Percentiles rank a stretch among this genome's conserved stretches.
Evolutionary conservation across 176 grass and related monocot species (phyloP).

Genomic region (Triticum monococcum): DNA sequence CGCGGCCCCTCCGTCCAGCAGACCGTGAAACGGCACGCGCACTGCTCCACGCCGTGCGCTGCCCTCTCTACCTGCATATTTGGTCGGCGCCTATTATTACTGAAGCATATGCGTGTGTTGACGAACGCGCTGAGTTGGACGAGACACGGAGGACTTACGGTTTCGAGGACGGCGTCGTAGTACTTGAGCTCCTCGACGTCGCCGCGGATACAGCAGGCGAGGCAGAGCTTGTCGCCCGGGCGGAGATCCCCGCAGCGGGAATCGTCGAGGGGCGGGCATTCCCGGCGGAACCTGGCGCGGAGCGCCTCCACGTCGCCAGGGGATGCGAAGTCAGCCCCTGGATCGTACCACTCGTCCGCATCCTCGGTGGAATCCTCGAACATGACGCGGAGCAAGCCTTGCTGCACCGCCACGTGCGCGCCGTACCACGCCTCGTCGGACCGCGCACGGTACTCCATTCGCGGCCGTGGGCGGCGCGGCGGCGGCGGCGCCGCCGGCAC

Average conservation of each 20-base stretch:
- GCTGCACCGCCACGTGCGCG: slow-evolving; percentile 26
- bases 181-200: background rate
- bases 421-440: slow-evolving; percentile 45
- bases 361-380: slow-evolving; percentile 42
- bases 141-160: slow-evolving; percentile 6
- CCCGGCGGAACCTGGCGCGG: slow-evolving; percentile 34
- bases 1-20: slow-evolving; percentile 28
- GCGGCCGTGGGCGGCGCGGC: background rate
- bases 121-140: background rate
- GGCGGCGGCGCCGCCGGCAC: background rate
- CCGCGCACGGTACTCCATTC: slow-evolving; percentile 29
- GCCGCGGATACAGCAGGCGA: slow-evolving; percentile 18
- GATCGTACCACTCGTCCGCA: slow-evolving; percentile 33
- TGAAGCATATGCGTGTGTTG: background rate
- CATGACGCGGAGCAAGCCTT: slow-evolving; percentile 37
- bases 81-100: background rate
- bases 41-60: slow-evolving; percentile 32
- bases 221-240: slow-evolving; percentile 33
- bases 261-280: slow-evolving; percentile 11
- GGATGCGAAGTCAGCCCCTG: background rate
- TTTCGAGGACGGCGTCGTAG: slow-evolving; percentile 42
- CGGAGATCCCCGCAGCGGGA: slow-evolving; percentile 35
- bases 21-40: slow-evolving; percentile 34
- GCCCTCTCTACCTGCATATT: background rate
- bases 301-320: slow-evolving; percentile 4